Conservation (phyloP, 768 basidiomycete genomes). For the Coprinopsis sp. region DNA sequence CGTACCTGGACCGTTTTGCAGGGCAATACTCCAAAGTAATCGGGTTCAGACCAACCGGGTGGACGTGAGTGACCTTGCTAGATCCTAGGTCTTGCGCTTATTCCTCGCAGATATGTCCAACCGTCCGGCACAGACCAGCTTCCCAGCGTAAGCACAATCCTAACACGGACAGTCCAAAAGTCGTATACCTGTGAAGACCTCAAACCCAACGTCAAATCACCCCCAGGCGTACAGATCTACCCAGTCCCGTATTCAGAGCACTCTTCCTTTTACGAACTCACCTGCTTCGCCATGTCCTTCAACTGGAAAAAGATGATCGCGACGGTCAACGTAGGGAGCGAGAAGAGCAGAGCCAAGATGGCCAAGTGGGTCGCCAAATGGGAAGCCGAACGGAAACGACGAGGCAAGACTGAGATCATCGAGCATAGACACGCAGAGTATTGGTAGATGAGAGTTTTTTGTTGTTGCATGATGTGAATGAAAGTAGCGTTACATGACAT, state of each 20-base stretch:
- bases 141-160: constrained; percentile 63
- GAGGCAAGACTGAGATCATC: constrained; percentile 33
- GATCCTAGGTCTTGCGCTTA: neutral
- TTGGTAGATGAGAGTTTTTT: constrained; percentile 32
- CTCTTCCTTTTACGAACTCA: constrained; percentile 91
- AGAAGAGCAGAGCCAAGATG: constrained; percentile 77
- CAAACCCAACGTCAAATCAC: constrained; percentile 66
- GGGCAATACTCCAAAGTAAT: constrained; percentile 66
- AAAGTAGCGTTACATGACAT: constrained; percentile 38
- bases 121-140: constrained; percentile 58
- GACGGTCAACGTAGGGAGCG: constrained; percentile 85
- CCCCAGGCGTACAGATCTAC: constrained; percentile 63
- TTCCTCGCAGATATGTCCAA: constrained; percentile 52
- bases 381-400: constrained; percentile 74
- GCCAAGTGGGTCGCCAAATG: constrained; percentile 84
- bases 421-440: constrained; percentile 42
- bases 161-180: constrained; percentile 60
- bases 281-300: constrained; percentile 89
- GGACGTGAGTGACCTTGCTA: constrained; percentile 63
- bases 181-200: constrained; percentile 70
- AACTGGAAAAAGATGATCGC: constrained; percentile 89
- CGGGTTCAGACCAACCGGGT: constrained; percentile 92
- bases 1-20: constrained; percentile 72
- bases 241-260: constrained; percentile 95
- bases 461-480: constrained; percentile 24